Evolutionary conservation across 2,329 filamentous ascomycete species (phyloP), one percentile per base, ranked within the genome.

Genomic region (Stachybotrys chlorohalonatus): DNA sequence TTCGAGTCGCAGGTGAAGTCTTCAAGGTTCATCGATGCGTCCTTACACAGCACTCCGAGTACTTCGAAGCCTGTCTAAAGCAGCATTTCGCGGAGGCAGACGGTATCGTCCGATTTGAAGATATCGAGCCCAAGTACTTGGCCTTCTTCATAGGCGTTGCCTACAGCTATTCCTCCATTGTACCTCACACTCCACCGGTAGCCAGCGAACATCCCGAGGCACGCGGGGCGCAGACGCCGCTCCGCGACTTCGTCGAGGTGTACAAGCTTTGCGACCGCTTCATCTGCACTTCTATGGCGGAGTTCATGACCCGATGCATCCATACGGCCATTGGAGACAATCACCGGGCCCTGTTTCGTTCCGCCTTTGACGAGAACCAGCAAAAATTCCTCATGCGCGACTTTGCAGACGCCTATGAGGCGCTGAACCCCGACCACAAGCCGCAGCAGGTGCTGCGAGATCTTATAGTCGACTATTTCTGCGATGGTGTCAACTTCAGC

Each of bases 211-310:
- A 58, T 53, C 68, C 68, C 1, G 62, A 69, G 57, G 56, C 63
- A 11, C 55, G 55, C 15, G 57, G 55, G 2, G 56, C 59, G n/a
- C 61, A 60, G 49, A 65, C 67, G 9, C 59, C 66, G 6, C 59
- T 71, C 24, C 55, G 61, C 13, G 69, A 71, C 53, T 68, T 61
- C 16, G 55, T 71, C 36, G 68, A 71, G 49, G 69, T 71, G 4
- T 69, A 64, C 56, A 71, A 70, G 59, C 63, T 71, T 9, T 70
- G 69, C 53, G 69, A 71, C 46, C 63, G 68, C 11, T 71, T 71
- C 52, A 54, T 70, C 13, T 68, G 68, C 53, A 52, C 54, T 1
- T 42, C 54, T 4, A 70, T 71, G 63, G 63, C 58, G 3, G 54
- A 57, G 0, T 70, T 64, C 30, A 65, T 71, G 31, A 49, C 59